phyloP scores from a whole-genome alignment of 164 flowering plant species.

The Protea cynaroides region DNA sequence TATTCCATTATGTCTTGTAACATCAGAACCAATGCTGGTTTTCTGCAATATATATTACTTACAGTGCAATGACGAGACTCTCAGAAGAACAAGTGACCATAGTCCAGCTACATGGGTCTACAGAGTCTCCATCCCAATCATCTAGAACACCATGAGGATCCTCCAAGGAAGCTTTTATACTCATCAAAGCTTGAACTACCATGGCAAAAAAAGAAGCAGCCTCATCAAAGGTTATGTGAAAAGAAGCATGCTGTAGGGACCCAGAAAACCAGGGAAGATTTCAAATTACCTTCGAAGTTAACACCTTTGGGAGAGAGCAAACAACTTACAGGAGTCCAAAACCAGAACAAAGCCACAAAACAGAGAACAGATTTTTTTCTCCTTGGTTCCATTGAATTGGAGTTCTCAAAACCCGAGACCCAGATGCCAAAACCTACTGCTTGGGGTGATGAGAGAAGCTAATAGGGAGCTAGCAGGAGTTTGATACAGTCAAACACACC shows the following conservation, averaged over 20 bases:
- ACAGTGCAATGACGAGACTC: conserved; percentile 66
- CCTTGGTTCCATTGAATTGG: conserved; percentile 32
- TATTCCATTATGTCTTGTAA: background rate
- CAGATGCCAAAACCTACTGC: conserved; percentile 17
- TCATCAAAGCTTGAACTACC: conserved; percentile 91
- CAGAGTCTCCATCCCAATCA: conserved; percentile 83
- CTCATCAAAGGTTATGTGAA: no score
- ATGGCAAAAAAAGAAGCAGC: background rate
- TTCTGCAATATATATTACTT: conserved; percentile 36
- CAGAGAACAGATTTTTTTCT: conserved; percentile 20
- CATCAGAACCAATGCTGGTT: background rate
- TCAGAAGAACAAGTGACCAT: conserved; percentile 93
- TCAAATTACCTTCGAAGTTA: conserved; percentile 78
- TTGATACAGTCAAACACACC: conserved; percentile 7
- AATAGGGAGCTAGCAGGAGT: conserved; percentile 2
- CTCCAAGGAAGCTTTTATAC: conserved; percentile 43
- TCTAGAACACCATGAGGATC: conserved; percentile 90
- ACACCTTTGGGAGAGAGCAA: conserved; percentile 89
- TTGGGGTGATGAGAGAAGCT: background rate
- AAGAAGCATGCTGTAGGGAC: no score
- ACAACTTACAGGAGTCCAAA: conserved; percentile 40
- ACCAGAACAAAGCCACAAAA: conserved; percentile 33
- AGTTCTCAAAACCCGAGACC: background rate
- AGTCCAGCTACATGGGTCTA: conserved; percentile 99
- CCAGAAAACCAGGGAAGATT: conserved; percentile 5